Percentiles rank a stretch among this genome's conserved stretches.
Conservation (phyloP, 1,284 basidiomycete genomes). For the Trichosporon sp. region DNA sequence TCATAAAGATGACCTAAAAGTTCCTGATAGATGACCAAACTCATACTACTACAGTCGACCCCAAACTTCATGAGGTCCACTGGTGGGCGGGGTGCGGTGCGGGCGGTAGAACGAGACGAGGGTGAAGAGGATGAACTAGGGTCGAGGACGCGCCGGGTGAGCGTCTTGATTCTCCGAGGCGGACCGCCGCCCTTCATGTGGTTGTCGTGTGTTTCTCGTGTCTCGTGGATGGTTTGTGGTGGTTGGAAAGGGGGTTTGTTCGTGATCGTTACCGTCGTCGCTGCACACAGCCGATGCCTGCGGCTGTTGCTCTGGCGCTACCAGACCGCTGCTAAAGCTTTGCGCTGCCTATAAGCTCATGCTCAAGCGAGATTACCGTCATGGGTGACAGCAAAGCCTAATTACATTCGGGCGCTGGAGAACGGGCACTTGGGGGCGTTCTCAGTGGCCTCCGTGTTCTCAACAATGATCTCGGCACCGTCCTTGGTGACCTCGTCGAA, state of each 20-base stretch:
- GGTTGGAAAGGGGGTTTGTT: background rate
- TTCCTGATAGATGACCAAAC: slow-evolving; percentile 1
- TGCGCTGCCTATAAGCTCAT: background rate
- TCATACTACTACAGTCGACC: background rate
- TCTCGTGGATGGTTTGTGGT: background rate
- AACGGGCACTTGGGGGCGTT: background rate
- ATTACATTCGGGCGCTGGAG: background rate
- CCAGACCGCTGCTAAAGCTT: background rate
- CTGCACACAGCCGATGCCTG: background rate
- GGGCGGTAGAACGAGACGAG: background rate
- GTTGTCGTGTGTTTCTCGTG: background rate
- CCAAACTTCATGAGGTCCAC: background rate
- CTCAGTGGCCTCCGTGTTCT: slow-evolving; percentile 2
- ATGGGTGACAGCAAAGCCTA: background rate
- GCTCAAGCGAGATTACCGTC: background rate
- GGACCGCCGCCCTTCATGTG: background rate
- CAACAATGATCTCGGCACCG: slow-evolving; percentile 10
- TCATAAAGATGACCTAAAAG: background rate
- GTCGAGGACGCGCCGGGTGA: background rate
- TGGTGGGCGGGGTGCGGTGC: background rate
- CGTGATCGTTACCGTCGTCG: background rate
- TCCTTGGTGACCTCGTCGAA: slow-evolving; percentile 16
- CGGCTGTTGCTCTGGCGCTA: background rate
- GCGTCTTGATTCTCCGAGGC: background rate
- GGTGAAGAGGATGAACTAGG: background rate